Percentiles rank a stretch among this genome's conserved stretches.
Evolutionary conservation across 345 rosid species (phyloP).

Genomic region (Melastoma malabathricum): DNA sequence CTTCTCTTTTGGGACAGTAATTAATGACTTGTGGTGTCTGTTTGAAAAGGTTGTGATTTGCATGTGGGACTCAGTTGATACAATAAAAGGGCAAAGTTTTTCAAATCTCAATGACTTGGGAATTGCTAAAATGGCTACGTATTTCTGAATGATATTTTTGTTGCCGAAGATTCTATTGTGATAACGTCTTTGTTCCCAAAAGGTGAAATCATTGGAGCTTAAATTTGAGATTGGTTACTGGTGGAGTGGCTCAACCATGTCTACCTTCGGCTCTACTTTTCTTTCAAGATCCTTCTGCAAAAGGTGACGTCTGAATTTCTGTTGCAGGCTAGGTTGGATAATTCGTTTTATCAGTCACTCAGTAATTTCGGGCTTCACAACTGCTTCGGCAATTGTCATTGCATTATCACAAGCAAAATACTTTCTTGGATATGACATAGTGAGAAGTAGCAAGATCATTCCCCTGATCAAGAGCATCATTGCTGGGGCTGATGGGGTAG

Average conservation of each 20-base stretch:
- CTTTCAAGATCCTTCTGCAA: neutral
- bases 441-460: slow-evolving; percentile 78
- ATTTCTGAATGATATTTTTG: too few species aligned
- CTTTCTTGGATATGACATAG: slow-evolving; percentile 76
- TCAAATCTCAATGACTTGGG: too few species aligned
- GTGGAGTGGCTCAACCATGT: too few species aligned
- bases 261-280: too few species aligned
- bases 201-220: too few species aligned
- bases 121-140: too few species aligned
- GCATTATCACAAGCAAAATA: slow-evolving; percentile 91
- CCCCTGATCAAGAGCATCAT: slow-evolving; percentile 83
- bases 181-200: too few species aligned
- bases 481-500: slow-evolving; percentile 75
- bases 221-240: too few species aligned
- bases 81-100: too few species aligned
- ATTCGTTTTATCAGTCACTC: slow-evolving; percentile 98
- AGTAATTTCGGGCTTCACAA: slow-evolving; percentile 96
- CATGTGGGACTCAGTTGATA: too few species aligned
- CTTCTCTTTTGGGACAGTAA: slow-evolving; percentile 1
- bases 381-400: slow-evolving; percentile 92
- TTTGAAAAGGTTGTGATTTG: neutral
- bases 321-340: slow-evolving; percentile 93
- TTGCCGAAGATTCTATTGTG: too few species aligned
- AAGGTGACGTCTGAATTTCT: neutral
- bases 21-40: neutral